Base-by-base conservation (phyloP, 805 yeast genomes). In the Monosporozyma aquatica region DNA sequence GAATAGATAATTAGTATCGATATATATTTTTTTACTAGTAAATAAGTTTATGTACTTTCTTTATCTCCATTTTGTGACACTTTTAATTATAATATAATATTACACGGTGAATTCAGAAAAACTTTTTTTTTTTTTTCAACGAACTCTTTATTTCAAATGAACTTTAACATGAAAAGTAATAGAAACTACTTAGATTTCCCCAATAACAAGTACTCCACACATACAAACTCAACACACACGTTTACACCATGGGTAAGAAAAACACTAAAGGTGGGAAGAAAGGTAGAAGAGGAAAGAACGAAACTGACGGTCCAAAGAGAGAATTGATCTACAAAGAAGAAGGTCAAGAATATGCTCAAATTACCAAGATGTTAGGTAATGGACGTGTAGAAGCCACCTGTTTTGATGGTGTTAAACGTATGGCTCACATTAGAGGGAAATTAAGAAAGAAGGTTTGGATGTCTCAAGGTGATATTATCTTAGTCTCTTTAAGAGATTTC, bases 391-490 rank as follows among this genome's bases (percentile, higher is more conserved):
- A 89, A 66, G 96, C 95, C 43, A 66, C 80, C 40, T 92, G 98
- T 71, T 92, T 92, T 61, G 99, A 92, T 62, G 96, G 95, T 51
- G 72, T 74, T 54, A 85, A 80, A 64, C 81, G 99, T 73, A 77
- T 87, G 78, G 98, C 95, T 15, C 98, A 90, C 64, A 92, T 92
- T 61, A 86, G 99, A 76, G 99, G 99, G 58, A 92, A 92, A 65
- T 77, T 92, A 70, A 85, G 99, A 77, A 92, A 92, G 82, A 92
- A 90, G 78, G 98, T 92, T 47, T 92, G 99, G 99, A 89, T 92
- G 87, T 85, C 85, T 38, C 97, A 87, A 67, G 98, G 98, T 71
- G 99, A 92, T 65, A 92, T 92, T 56, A 87, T 92, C 54, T 72
- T 92, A 61, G 92, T 90, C 38, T 89, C 96, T 6, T 77, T 92